Evolutionary conservation across 139 green algal genomes (phyloP).

Genomic region (Astrephomene gubernaculifera): DNA sequence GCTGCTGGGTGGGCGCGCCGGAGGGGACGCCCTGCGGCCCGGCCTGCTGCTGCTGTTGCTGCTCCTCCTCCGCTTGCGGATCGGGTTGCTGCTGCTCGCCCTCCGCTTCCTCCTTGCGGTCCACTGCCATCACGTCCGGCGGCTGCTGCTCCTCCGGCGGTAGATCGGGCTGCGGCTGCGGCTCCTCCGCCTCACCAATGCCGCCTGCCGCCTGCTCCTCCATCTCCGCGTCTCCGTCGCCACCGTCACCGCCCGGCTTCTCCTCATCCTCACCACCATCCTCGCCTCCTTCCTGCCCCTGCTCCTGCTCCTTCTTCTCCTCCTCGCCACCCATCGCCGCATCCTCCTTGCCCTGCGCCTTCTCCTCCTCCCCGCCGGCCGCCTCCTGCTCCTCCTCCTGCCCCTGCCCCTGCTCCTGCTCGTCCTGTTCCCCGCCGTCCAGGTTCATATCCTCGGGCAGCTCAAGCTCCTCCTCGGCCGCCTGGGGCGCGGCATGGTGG

Average conservation of each 20-base stretch:
- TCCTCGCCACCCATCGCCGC: conserved; percentile 28
- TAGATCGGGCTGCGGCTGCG: conserved; percentile 21
- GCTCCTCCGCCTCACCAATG: conserved; percentile 34
- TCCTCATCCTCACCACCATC: conserved; percentile 43
- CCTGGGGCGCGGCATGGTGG: conserved; percentile 57
- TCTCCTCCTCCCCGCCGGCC: conserved; percentile 24
- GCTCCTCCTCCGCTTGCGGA: conserved; percentile 38
- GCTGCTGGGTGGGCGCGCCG: conserved; percentile 46
- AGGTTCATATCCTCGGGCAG: conserved; percentile 89
- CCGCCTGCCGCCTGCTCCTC: conserved; percentile 26
- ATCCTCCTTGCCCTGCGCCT: conserved; percentile 40
- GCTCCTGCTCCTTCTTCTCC: conserved; percentile 28
- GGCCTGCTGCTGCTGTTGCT: conserved; percentile 59
- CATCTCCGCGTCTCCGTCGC: conserved; percentile 39
- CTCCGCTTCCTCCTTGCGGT: conserved; percentile 3
- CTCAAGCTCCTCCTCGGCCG: conserved; percentile 76
- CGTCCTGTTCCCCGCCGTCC: conserved; percentile 75
- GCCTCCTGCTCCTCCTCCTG: conserved; percentile 50
- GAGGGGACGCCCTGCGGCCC: conserved; percentile 68
- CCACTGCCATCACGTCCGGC: conserved; percentile 47
- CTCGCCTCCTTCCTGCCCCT: conserved; percentile 26
- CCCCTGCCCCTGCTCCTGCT: conserved; percentile 42
- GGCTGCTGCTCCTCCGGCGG: conserved; percentile 43
- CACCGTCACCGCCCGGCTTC: conserved; percentile 47
- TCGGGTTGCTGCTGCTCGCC: conserved; percentile 35